These are phyloP conservation scores for Alternaria longipes DNA, from an alignment of 2,329 filamentous ascomycete genomes.

Conservation along the genomic window DNA sequence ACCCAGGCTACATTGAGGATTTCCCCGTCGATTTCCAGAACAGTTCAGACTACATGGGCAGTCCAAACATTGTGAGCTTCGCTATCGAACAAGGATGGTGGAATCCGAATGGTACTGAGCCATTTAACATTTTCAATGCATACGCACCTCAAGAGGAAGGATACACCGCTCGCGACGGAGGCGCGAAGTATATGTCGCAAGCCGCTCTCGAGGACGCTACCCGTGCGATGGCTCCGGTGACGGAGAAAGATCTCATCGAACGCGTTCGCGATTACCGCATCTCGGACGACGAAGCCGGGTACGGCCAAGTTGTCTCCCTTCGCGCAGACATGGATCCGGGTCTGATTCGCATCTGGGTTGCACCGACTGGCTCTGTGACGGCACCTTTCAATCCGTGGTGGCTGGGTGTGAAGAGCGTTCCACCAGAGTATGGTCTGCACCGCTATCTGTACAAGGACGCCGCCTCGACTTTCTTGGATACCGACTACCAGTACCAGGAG, in stretches of 20 bases:
- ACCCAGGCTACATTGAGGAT: conserved; percentile 51
- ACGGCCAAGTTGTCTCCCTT: conserved; percentile 47
- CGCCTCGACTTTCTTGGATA: conserved; percentile 44
- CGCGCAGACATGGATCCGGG: conserved; percentile 38
- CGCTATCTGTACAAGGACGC: conserved; percentile 49
- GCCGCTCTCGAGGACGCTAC: conserved; percentile 49
- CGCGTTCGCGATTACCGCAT: conserved; percentile 50
- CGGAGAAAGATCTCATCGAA: conserved; percentile 59
- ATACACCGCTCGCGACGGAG: conserved; percentile 45
- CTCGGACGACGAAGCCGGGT: conserved; percentile 49
- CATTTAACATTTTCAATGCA: conserved; percentile 51
- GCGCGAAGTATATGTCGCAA: conserved; percentile 52
- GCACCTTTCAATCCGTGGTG: conserved; percentile 50
- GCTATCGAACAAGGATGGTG: conserved; percentile 49
- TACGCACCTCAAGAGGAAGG: conserved; percentile 42
- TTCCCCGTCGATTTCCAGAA: conserved; percentile 46
- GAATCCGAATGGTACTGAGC: conserved; percentile 40
- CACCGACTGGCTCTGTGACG: conserved; percentile 47
- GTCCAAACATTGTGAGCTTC: conserved; percentile 47
- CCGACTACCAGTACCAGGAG: conserved; percentile 46
- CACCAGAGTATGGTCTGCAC: conserved; percentile 46
- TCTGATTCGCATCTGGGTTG: conserved; percentile 47
- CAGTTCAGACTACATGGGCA: conserved; percentile 44
- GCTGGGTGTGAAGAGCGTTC: conserved; percentile 44
- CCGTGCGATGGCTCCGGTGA: conserved; percentile 58